These are phyloP conservation scores for Umbilicus rupestris DNA, from an alignment of 164 flowering plant species.

Conservation along the genomic window DNA sequence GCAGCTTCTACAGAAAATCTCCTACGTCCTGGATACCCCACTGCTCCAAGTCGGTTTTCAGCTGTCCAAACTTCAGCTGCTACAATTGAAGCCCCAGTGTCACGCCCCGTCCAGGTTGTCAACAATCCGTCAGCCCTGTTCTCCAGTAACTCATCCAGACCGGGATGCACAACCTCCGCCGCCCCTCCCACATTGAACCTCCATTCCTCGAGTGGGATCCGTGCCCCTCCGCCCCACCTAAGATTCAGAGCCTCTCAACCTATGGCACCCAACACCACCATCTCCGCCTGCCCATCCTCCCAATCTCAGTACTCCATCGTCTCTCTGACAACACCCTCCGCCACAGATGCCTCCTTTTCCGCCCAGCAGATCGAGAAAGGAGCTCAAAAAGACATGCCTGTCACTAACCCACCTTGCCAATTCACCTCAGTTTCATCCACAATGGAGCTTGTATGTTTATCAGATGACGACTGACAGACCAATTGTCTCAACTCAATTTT, in stretches of 20 bases:
- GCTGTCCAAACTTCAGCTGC: conserved; percentile 10
- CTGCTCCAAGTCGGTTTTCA: conserved; percentile 3
- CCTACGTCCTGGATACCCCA: not conserved
- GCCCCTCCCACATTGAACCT: conserved; percentile 20
- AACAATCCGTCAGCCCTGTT: not conserved
- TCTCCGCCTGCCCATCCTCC: conserved; percentile 11
- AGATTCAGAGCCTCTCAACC: conserved; percentile 17
- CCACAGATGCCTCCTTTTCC: conserved; percentile 6
- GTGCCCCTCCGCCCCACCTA: conserved; percentile 52
- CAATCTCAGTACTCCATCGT: conserved; percentile 13
- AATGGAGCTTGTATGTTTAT: conserved; percentile 38
- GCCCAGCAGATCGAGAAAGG: conserved; percentile 11
- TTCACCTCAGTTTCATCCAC: conserved; percentile 5
- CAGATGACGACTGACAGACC: conserved; percentile 52
- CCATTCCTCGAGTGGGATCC: conserved; percentile 26
- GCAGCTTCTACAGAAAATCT: not conserved
- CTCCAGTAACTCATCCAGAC: conserved; percentile 1
- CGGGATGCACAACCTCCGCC: conserved; percentile 18
- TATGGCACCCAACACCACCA: conserved; percentile 17
- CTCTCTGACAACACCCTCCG: conserved; percentile 7
- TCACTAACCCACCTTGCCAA: conserved; percentile 10
- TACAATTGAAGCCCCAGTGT: not conserved
- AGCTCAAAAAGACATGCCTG: conserved; percentile 12
- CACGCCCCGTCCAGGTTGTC: not conserved
- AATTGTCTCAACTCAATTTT: not conserved